Percentiles rank a stretch among this genome's conserved stretches.
Conservation (phyloP, 2,329 filamentous ascomycete genomes). For the Cordyceps militaris region DNA sequence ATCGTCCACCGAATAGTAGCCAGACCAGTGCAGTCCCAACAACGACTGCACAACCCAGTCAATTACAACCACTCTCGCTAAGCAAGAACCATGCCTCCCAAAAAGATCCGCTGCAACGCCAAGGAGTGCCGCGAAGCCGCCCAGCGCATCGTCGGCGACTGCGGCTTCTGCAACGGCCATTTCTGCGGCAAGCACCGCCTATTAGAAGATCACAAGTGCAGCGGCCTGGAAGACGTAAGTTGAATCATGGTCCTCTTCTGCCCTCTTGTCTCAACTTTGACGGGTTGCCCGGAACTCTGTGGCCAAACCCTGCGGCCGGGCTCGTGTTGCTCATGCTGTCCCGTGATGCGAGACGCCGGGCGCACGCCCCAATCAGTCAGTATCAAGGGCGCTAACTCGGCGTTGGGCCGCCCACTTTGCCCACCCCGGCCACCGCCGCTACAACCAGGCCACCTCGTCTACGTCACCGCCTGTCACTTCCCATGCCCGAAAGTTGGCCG, state of each 20-base stretch:
- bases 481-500: not conserved
- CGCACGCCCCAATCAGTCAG: not conserved
- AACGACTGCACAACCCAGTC: not conserved
- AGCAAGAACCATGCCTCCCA: slow-evolving; percentile 49
- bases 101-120: slow-evolving; percentile 79
- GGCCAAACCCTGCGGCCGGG: too few relatives aligned
- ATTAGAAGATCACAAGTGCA: slow-evolving; percentile 90
- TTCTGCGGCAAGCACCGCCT: slow-evolving; percentile 94
- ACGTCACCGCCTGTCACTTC: slow-evolving; percentile 12
- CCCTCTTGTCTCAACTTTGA: not conserved
- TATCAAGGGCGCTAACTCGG: slow-evolving; percentile 10
- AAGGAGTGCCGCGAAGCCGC: slow-evolving; percentile 83
- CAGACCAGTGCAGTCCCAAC: not conserved
- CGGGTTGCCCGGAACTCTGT: too few relatives aligned
- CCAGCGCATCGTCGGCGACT: slow-evolving; percentile 93
- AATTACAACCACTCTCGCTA: not conserved
- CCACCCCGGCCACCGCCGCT: not conserved
- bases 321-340: not conserved
- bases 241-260: not conserved
- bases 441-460: not conserved
- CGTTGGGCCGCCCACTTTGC: not conserved
- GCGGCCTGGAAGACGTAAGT: slow-evolving; percentile 78
- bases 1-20: not conserved
- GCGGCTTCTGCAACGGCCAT: slow-evolving; percentile 86
- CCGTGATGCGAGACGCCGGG: not conserved